A percentile compares a stretch with the other conserved stretches of the same genome.
Evolutionary conservation across 2,329 filamentous ascomycete genomes (phyloP).

Genomic region (Aschersonia sp.): DNA sequence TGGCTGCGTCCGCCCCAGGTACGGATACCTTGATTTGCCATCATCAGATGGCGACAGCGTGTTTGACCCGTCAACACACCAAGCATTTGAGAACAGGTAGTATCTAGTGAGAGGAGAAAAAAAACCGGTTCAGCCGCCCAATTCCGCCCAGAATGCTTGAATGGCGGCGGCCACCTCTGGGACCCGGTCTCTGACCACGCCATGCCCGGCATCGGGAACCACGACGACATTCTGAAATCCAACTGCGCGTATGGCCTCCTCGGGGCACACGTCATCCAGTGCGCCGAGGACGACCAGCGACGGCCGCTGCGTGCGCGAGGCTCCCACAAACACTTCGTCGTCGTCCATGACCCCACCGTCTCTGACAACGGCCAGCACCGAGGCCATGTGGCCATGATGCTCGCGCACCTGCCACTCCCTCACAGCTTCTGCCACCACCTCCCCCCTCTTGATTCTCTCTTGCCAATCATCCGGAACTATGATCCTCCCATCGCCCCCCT

Average conservation of each 20-base stretch:
- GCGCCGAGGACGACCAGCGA: conserved; percentile 11
- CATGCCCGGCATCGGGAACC: conserved; percentile 9
- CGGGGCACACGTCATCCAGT: conserved; percentile 9
- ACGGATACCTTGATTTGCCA: too few species aligned
- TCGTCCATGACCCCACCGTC: conserved; percentile 27
- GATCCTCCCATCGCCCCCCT: conserved; percentile 21
- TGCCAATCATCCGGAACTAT: conserved; percentile 28
- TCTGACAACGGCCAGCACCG: conserved; percentile 29
- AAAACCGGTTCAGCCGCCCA: neutral
- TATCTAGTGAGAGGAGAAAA: too few species aligned
- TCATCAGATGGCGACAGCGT: too few species aligned
- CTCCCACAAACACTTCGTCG: conserved; percentile 9
- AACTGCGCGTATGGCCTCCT: conserved; percentile 3
- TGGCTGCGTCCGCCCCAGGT: too few species aligned
- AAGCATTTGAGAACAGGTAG: too few species aligned
- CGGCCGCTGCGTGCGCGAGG: conserved; percentile 3
- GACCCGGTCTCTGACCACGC: conserved; percentile 11
- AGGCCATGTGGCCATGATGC: conserved; percentile 28
- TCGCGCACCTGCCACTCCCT: conserved; percentile 30
- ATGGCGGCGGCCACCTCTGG: conserved; percentile 7
- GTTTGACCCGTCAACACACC: too few species aligned
- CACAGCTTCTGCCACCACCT: conserved; percentile 31
- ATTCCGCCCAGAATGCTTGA: neutral
- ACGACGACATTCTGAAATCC: conserved; percentile 11
- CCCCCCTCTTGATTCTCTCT: conserved; percentile 21